Evolutionary conservation across 805 yeast genomes (phyloP).

Genomic region (Ogataea neopini): DNA sequence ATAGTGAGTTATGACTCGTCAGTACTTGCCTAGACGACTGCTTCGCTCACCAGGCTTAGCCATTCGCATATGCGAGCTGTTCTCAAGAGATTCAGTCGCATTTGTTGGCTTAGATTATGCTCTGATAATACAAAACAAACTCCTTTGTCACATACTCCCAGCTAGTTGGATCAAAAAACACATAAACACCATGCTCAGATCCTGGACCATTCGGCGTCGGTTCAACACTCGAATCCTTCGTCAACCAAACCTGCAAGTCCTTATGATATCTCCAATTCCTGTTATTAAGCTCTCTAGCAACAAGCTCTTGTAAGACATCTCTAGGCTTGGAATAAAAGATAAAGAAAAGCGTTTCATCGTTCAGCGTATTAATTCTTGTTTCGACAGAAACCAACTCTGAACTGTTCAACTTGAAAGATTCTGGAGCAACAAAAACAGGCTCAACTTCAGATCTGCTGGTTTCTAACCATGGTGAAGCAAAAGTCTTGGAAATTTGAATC

Average conservation of each 20-base stretch:
- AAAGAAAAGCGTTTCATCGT: constrained; percentile 91
- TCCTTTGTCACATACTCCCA: constrained; percentile 91
- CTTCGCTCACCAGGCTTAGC: neutral
- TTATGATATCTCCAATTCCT: constrained; percentile 98
- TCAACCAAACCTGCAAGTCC: constrained; percentile 93
- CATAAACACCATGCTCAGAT: constrained; percentile 89
- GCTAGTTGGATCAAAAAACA: constrained; percentile 91
- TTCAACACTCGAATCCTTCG: constrained; percentile 88
- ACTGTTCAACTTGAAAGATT: constrained; percentile 40
- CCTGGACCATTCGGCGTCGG: constrained; percentile 79
- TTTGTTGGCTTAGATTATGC: constrained; percentile 37
- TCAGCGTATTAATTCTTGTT: constrained; percentile 56
- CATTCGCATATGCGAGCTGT: too few species aligned
- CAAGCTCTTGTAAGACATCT: constrained; percentile 89
- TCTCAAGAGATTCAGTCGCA: too few species aligned
- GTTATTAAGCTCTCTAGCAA: constrained; percentile 85
- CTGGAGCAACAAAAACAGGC: constrained; percentile 73
- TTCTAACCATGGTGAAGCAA: constrained; percentile 95
- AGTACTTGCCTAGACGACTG: neutral
- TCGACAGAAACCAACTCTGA: constrained; percentile 32
- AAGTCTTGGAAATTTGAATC: constrained; percentile 54
- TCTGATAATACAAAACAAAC: constrained; percentile 53
- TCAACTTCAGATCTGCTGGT: constrained; percentile 88
- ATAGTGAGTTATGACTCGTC: too few species aligned
- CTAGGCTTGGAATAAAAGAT: constrained; percentile 92